A percentile compares a stretch with the other conserved stretches of the same genome.
Evolutionary conservation across 202 grass and related monocot species (phyloP).

Genomic region (Elaeis oleifera): DNA sequence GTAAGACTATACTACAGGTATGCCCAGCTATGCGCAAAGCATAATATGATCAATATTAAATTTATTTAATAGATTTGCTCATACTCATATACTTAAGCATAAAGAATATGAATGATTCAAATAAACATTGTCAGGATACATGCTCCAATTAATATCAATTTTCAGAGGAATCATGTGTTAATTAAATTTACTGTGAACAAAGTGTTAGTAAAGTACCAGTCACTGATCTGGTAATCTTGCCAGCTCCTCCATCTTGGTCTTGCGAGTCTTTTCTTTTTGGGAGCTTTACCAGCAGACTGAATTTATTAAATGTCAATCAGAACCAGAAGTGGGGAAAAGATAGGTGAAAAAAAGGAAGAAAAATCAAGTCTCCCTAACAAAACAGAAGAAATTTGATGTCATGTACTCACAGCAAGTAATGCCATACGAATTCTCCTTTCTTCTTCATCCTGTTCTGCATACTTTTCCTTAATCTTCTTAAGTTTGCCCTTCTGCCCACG

Average conservation of each 20-base stretch:
- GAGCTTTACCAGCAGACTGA: constrained; percentile 70
- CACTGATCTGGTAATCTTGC: constrained; percentile 38
- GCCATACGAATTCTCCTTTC: constrained; percentile 92
- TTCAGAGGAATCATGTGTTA: too few species aligned
- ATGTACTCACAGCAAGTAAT: constrained; percentile 66
- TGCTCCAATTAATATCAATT: too few species aligned
- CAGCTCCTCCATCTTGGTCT: constrained; percentile 27
- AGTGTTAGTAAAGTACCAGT: constrained; percentile 38
- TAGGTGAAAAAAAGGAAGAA: background rate
- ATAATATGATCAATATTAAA: too few species aligned
- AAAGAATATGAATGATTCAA: constrained; percentile 13
- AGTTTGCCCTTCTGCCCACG: constrained; percentile 90
- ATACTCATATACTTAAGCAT: too few species aligned
- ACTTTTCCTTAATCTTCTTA: constrained; percentile 99
- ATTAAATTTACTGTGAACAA: constrained; percentile 1
- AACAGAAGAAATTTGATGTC: background rate
- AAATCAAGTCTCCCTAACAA: background rate
- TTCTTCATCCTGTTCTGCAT: constrained; percentile 92
- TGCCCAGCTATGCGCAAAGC: too few species aligned
- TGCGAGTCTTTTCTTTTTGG: constrained; percentile 54
- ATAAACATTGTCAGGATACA: too few species aligned
- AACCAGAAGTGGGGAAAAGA: constrained; percentile 8
- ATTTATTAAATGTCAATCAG: constrained; percentile 8
- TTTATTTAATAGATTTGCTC: too few species aligned
- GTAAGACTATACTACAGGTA: too few species aligned